Evolutionary conservation across 352 stramenopile species (phyloP), one percentile per base, ranked within the genome.

Genomic region (Pythium utonaiense): DNA sequence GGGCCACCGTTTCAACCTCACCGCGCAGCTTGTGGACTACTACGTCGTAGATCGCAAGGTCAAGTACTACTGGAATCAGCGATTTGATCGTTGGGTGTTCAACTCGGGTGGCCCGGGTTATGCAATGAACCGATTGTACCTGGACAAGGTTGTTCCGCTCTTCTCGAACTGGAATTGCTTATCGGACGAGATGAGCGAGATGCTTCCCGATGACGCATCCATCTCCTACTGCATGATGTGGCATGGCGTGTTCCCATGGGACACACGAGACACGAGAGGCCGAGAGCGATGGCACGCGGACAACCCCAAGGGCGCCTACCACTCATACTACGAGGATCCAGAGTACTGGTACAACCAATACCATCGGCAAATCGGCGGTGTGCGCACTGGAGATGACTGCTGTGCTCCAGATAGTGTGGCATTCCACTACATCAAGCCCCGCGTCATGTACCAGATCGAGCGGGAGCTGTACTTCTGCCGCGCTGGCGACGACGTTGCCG

Each of bases 191-290:
- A 72, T 77, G 62, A 90, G 78, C 44, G 69, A 82, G 53, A 91
- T 88, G 80, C 68, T 94, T 33, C 82, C 84, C 5, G 82, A 94
- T 51, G 84, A 94, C 50, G 75, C 75, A 28, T 80, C 80, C 42
- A 89, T 94, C 53, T 89, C 84, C 60, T 94, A 90, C 64, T 94
- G 84, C 41, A 90, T 94, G 80, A 90, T 89, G 77, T 94, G 82
- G 82, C 54, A 89, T 58, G 63, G 75, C 58, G 73, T 88, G 9
- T 89, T 75, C 27, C 82, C 84, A 1, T 88, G 78, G 73, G 82
- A 91, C 57, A 91, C 84, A 33, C 73, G 84, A 10, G 84, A 94
- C 42, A 45, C 77, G 14, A 57, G 66, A 40, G 80, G 84, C n/a
- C 75, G 82, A 12, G 84, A 94, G 53, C 80, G 84, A 14, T 94